Conservation (phyloP, 257 asterid genomes). For the Solanum sparsipilum region DNA sequence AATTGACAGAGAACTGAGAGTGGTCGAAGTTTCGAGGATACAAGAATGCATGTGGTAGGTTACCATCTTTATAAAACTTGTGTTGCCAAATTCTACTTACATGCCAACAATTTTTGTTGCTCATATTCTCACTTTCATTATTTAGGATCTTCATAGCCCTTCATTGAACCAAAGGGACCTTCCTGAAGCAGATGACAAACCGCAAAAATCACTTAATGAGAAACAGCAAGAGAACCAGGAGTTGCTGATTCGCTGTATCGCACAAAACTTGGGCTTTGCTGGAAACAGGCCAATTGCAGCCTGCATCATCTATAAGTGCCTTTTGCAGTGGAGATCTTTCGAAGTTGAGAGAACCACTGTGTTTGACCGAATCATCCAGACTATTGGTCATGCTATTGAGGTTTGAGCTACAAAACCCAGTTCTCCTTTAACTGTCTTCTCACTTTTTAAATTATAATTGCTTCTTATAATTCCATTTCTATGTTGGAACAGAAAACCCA, state of each 20-base stretch:
- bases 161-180: constrained; percentile 46
- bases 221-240: constrained; percentile 96
- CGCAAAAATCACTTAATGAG: constrained; percentile 91
- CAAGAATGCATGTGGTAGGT: constrained; percentile 62
- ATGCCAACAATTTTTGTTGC: constrained; percentile 2
- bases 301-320: constrained; percentile 91
- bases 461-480: constrained; percentile 4
- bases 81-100: constrained; percentile 1
- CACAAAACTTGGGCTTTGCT: constrained; percentile 82
- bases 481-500: constrained; percentile 50
- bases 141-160: constrained; percentile 78
- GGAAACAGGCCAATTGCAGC: constrained; percentile 89
- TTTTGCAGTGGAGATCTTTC: constrained; percentile 95
- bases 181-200: constrained; percentile 80
- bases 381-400: constrained; percentile 95
- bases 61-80: constrained; percentile 9
- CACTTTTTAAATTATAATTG: background rate
- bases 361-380: constrained; percentile 91
- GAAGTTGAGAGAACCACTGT: constrained; percentile 96
- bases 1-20: constrained; percentile 79
- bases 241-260: constrained; percentile 74
- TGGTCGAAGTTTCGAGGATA: constrained; percentile 44
- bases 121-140: constrained; percentile 14
- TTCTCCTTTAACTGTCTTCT: background rate
- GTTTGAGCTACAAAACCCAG: constrained; percentile 31